phyloP scores from a whole-genome alignment of 495 filamentous ascomycete species.

The Monascus purpureus region DNA sequence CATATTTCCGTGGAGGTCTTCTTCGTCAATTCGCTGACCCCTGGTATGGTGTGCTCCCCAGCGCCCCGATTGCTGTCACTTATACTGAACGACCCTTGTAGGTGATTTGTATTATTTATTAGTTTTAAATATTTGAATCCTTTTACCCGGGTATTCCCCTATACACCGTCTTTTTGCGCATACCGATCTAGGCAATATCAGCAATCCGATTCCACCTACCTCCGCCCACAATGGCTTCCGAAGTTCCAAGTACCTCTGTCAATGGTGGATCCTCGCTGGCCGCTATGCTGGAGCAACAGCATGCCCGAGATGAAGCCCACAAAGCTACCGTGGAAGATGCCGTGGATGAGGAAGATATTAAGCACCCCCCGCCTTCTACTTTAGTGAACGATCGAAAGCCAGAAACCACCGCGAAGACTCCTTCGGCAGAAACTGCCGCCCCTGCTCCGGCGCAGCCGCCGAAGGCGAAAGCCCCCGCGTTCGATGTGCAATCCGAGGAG shows the following conservation, averaged over 20 bases:
- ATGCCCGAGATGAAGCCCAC: slow-evolving; percentile 51
- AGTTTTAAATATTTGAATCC: too few species aligned
- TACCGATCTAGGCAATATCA: too few species aligned
- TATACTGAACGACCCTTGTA: too few species aligned
- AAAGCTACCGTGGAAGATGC: slow-evolving; percentile 64
- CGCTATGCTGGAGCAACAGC: slow-evolving; percentile 65
- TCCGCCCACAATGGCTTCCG: slow-evolving; percentile 31
- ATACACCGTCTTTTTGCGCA: slow-evolving; percentile 8
- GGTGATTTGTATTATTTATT: too few species aligned
- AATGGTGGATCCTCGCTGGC: slow-evolving; percentile 42
- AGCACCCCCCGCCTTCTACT: slow-evolving; percentile 39
- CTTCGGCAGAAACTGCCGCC: slow-evolving; percentile 8
- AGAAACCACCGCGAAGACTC: slow-evolving; percentile 8
- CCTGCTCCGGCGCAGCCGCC: slow-evolving; percentile 19
- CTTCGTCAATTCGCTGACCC: too few species aligned
- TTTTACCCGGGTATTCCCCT: too few species aligned
- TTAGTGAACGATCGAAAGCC: slow-evolving; percentile 23
- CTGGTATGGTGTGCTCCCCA: too few species aligned
- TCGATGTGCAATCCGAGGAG: slow-evolving; percentile 80
- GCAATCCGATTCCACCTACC: too few species aligned
- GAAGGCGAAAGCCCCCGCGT: slow-evolving; percentile 27
- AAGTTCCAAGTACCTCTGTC: slow-evolving; percentile 22
- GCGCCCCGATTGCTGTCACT: too few species aligned
- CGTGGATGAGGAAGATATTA: slow-evolving; percentile 63
- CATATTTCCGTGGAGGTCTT: too few species aligned